Conservation (phyloP, 805 yeast species). For the Starmerella tilneyi region DNA sequence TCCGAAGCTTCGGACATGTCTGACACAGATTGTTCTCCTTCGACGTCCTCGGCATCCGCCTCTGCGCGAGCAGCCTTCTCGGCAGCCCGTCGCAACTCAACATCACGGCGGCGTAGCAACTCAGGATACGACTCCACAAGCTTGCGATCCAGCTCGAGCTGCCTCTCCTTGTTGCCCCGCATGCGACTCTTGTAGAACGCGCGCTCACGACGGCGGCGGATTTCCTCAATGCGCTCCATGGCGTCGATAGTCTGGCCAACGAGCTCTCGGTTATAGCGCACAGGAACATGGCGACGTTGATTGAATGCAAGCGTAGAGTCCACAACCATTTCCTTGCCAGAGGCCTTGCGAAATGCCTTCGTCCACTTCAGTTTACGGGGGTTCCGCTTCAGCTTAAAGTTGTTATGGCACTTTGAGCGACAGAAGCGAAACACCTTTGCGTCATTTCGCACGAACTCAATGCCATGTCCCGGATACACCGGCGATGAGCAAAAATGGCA, state of each 20-base stretch:
- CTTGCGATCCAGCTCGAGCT: conserved; percentile 74
- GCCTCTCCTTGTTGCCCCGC: conserved; percentile 90
- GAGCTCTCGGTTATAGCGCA: conserved; percentile 91
- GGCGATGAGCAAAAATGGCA: conserved; percentile 98
- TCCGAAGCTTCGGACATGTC: conserved; percentile 42
- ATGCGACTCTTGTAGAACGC: conserved; percentile 99
- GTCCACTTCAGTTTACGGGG: conserved; percentile 98
- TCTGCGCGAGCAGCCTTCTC: conserved; percentile 42
- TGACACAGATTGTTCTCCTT: conserved; percentile 36
- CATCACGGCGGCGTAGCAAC: conserved; percentile 83
- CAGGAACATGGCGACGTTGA: conserved; percentile 95
- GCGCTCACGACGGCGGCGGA: conserved; percentile 90
- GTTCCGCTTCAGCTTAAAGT: conserved; percentile 95
- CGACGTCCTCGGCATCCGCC: conserved; percentile 38
- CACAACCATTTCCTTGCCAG: conserved; percentile 96
- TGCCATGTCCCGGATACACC: conserved; percentile 88
- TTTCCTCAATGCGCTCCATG: conserved; percentile 92
- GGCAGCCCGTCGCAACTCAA: conserved; percentile 69
- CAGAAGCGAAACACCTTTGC: conserved; percentile 97
- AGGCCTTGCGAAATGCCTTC: conserved; percentile 96
- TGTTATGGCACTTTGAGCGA: conserved; percentile 94
- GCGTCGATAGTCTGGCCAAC: conserved; percentile 90
- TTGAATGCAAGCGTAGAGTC: conserved; percentile 94
- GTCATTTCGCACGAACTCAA: conserved; percentile 95
- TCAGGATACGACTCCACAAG: conserved; percentile 84